Evolutionary conservation across 1,139 yeast species (phyloP).

Genomic region (Zygoascus hellenicus): DNA sequence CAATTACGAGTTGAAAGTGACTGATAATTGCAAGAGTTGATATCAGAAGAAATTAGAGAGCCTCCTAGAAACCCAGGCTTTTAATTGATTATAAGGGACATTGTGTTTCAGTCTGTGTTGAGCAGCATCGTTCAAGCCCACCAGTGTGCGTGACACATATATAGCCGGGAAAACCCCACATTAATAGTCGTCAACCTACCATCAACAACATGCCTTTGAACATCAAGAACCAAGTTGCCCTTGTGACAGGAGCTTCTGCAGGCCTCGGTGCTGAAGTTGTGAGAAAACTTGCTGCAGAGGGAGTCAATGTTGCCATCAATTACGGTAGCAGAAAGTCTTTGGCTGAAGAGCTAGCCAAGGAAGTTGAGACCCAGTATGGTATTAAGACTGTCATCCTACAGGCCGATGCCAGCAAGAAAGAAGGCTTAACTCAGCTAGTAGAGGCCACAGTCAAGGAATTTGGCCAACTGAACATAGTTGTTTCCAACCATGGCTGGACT

Average conservation of each 20-base stretch:
- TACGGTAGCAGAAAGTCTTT: constrained; percentile 30
- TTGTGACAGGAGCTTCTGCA: constrained; percentile 32
- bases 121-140: too few relatives aligned
- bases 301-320: constrained; percentile 30
- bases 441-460: constrained; percentile 22
- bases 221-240: constrained; percentile 24
- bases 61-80: too few relatives aligned
- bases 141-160: too few relatives aligned
- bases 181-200: background rate
- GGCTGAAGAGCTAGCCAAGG: constrained; percentile 29
- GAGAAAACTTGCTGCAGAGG: constrained; percentile 25
- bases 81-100: too few relatives aligned
- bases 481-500: constrained; percentile 33
- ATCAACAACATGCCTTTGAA: constrained; percentile 13
- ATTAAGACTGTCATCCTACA: constrained; percentile 23
- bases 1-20: too few relatives aligned
- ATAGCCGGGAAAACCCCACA: background rate
- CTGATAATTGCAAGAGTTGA: background rate
- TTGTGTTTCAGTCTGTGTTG: too few relatives aligned
- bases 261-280: constrained; percentile 30
- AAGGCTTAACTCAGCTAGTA: constrained; percentile 23
- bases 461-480: constrained; percentile 29
- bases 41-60: background rate
- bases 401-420: constrained; percentile 22
- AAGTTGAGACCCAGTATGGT: constrained; percentile 15